Evolutionary conservation across 305 asterid genomes (phyloP), one percentile per base, ranked within the genome.

Genomic region (Plantago rigida): DNA sequence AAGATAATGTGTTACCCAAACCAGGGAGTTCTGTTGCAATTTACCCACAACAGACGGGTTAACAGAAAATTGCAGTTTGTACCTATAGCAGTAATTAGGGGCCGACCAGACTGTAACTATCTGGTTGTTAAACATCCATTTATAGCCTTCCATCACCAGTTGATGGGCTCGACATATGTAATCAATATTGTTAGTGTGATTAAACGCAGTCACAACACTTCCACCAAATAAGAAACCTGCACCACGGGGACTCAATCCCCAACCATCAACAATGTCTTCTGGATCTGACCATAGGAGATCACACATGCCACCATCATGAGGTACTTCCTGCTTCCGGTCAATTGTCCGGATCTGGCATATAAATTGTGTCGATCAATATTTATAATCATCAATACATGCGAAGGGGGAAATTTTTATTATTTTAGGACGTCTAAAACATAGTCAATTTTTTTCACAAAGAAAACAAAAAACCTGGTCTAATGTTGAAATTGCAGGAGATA

Each of bases 251-350:
- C 98, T 91, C 78, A 88, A 75, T 59, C 95, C 96, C 98, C 98
- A 91, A 47, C 98, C 96, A 58, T 88, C 96, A 74, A 91, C 94
- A 60, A 78, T 77, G 73, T 91, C 98, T 69, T 91, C 96, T 19
- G 98, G 98, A 73, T 91, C 98, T 13, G 98, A 88, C 98, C 98
- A 91, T 47, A 91, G 83, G 50, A 91, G 98, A 75, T 91, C 98
- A 60, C 98, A 91, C 98, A 91, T 91, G 72, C 87, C 93, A 72
- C 98, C 98, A 77, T 91, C 98, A 46, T 88, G 98, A 31, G 98
- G 96, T 68, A 91, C 98, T 75, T 91, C 98, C 81, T 88, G 94
- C 73, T 91, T 91, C 59, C 98, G 89, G 71, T 91, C 96, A 70
- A 91, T 91, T 48, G 77, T 75, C 67, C 96, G 86, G 70, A 91